Evolutionary conservation across 345 rosid genomes (phyloP).

Genomic region (Passiflora organensis): DNA sequence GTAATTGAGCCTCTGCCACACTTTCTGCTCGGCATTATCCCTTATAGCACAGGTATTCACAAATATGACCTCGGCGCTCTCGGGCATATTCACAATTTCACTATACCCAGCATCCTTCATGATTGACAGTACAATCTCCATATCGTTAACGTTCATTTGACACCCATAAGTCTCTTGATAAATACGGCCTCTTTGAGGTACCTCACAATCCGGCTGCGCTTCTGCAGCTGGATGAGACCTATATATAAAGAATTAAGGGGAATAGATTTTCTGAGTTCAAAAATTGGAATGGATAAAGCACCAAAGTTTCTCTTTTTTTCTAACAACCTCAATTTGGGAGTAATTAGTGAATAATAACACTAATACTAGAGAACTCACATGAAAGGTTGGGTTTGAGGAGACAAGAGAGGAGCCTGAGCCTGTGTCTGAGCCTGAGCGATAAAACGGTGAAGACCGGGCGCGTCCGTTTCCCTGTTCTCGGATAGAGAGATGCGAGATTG

Average conservation of each 20-base stretch:
- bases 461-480: conserved; percentile 19
- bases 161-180: conserved; percentile 96
- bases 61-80: conserved; percentile 85
- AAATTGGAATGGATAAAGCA: too few species aligned
- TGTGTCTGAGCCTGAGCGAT: conserved; percentile 38
- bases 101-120: conserved; percentile 78
- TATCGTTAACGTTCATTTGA: conserved; percentile 91
- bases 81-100: conserved; percentile 64
- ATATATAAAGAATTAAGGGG: not conserved
- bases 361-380: conserved; percentile 47
- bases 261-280: too few species aligned
- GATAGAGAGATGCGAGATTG: conserved; percentile 8
- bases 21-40: conserved; percentile 89
- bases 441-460: conserved; percentile 60
- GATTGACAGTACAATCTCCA: conserved; percentile 87
- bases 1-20: conserved; percentile 95
- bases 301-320: not conserved
- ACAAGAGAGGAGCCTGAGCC: not conserved
- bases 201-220: conserved; percentile 19
- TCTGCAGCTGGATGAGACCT: conserved; percentile 31
- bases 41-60: conserved; percentile 87
- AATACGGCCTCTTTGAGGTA: conserved; percentile 53
- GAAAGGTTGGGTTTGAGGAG: conserved; percentile 35
- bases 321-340: not conserved
- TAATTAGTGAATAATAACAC: too few species aligned